A percentile compares a stretch with the other conserved stretches of the same genome.
phyloP scores from a whole-genome alignment of 1,284 basidiomycete genomes.

The Microbotryum scabiosae region DNA sequence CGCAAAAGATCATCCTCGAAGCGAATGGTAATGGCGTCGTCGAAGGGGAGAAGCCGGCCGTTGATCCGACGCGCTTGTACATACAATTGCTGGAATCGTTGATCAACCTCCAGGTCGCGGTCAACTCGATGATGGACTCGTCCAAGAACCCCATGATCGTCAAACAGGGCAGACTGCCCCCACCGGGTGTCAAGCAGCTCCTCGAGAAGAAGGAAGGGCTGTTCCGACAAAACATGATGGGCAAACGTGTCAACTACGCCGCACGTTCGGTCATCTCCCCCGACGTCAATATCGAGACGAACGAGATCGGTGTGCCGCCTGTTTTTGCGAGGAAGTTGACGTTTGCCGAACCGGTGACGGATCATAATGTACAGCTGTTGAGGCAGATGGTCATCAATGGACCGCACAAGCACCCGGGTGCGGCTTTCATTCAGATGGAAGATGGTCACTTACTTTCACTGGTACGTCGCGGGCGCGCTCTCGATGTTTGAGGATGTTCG shows the following conservation, averaged over 20 bases:
- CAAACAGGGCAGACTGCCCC: conserved; percentile 83
- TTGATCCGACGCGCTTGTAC: conserved; percentile 53
- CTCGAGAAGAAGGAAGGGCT: conserved; percentile 98
- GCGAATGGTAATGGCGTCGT: conserved; percentile 13
- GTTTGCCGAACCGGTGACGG: conserved; percentile 93
- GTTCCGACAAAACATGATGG: conserved; percentile 99
- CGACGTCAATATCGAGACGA: conserved; percentile 98
- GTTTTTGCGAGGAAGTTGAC: conserved; percentile 96
- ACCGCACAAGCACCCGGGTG: conserved; percentile 82
- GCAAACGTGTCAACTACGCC: conserved; percentile 98
- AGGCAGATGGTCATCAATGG: conserved; percentile 88
- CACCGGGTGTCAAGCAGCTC: conserved; percentile 89
- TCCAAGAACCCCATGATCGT: conserved; percentile 84
- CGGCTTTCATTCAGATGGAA: conserved; percentile 89
- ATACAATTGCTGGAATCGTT: conserved; percentile 68
- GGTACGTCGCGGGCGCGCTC: conserved; percentile 43
- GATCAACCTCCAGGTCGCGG: conserved; percentile 84
- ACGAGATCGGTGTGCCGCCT: conserved; percentile 96
- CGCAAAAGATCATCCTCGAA: conserved; percentile 49
- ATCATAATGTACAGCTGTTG: conserved; percentile 80
- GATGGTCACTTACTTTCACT: conserved; percentile 79
- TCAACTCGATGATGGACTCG: conserved; percentile 96
- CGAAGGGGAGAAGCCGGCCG: conserved; percentile 34
- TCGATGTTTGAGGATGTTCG: not conserved
- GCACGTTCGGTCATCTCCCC: conserved; percentile 99